Percentiles rank a stretch among this genome's conserved stretches.
These are phyloP conservation scores for Stemphylium lycopersici DNA, from an alignment of 2,329 filamentous ascomycete genomes.

Conservation along the genomic window DNA sequence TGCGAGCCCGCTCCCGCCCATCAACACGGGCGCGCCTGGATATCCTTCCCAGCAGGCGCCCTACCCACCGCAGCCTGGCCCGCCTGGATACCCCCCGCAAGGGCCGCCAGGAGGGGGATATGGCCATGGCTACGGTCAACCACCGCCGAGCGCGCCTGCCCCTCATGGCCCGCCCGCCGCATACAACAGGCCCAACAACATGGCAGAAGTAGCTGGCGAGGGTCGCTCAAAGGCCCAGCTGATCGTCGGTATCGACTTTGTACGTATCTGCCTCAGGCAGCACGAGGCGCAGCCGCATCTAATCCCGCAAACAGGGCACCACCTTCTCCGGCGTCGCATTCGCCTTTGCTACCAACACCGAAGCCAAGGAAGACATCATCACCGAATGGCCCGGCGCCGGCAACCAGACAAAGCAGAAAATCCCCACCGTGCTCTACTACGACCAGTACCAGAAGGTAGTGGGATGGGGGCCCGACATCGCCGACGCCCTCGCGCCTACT, in stretches of 20 bases:
- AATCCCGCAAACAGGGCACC: slow-evolving; percentile 69
- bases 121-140: slow-evolving; percentile 36
- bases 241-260: slow-evolving; percentile 99
- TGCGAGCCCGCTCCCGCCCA: slow-evolving; percentile 61
- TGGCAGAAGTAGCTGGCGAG: slow-evolving; percentile 80
- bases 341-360: slow-evolving; percentile 90
- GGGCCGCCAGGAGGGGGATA: slow-evolving; percentile 38
- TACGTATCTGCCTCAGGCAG: slow-evolving; percentile 55
- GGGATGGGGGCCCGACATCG: slow-evolving; percentile 98
- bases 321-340: slow-evolving; percentile 98
- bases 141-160: slow-evolving; percentile 35
- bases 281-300: slow-evolving; percentile 23
- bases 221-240: slow-evolving; percentile 93
- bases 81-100: slow-evolving; percentile 51
- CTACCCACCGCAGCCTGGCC: slow-evolving; percentile 49
- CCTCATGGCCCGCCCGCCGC: slow-evolving; percentile 40
- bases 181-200: slow-evolving; percentile 42
- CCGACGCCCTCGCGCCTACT: slow-evolving; percentile 92
- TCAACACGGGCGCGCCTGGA: slow-evolving; percentile 59
- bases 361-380: slow-evolving; percentile 98
- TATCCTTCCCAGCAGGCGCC: slow-evolving; percentile 50
- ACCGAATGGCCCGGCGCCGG: slow-evolving; percentile 98
- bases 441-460: slow-evolving; percentile 99
- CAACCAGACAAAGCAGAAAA: slow-evolving; percentile 99
- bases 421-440: slow-evolving; percentile 98